Base-by-base conservation (phyloP, 148 eudicot genomes). In the Simmondsia chinensis region DNA sequence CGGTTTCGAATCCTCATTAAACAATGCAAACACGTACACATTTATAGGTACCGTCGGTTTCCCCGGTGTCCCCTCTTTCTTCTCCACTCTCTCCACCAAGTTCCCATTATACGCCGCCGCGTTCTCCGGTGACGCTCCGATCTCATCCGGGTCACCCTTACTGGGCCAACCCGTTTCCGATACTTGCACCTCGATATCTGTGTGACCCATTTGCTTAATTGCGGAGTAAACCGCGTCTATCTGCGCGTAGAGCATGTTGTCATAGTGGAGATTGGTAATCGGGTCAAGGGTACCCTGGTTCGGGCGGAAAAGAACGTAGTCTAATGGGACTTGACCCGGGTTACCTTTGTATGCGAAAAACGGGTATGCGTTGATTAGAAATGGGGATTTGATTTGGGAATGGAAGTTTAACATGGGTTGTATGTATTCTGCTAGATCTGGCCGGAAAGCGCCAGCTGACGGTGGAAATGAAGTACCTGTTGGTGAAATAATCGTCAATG, bases 141-240 rank as follows among this genome's bases (percentile, higher is more conserved):
- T 39, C 62, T 88, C 94, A 40, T 75, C 33, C 7, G 70, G 20
- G 53, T 88, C 94, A 8, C 94, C 97, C 44, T 74, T 80, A 0
- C 94, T 80, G 0, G 94, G 94, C 97, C 97, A 88, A 4, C 97
- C 94, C 5, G 97, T 88, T 60, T 88, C 97, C 8, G 94, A 88
- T 21, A 83, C 48, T 27, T 54, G 72, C 5, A 88, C 66, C 37
- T 52, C 66, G 2, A 80, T 64, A 30, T 75, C 75, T 0, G 59
- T 62, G 24, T 80, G 84, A 22, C 97, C 95, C 80, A 81, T 56
- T 16, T 60, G 73, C 43, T 64, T 66, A 1, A 84, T 78, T 0
- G 95, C 87, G 0, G 84, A 62, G 39, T 89, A 89, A 25, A 89
- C 78, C n/a, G 97, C 74, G 56, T 89, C 97, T 2, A 89, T 66